Base-by-base conservation (phyloP, 148 eudicot species). In the Spergularia bocconei region DNA sequence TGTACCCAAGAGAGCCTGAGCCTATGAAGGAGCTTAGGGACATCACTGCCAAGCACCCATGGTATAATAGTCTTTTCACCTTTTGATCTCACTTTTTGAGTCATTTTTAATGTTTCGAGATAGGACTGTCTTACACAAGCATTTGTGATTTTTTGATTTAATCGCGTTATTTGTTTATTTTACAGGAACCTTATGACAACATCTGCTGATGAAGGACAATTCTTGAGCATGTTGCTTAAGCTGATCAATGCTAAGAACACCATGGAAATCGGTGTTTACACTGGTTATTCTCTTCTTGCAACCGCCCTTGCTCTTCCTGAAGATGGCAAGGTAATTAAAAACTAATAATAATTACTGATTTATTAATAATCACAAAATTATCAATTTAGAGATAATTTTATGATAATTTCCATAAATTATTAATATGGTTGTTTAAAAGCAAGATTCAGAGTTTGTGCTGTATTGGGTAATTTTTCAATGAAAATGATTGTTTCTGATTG, bases 271-370 rank as follows among this genome's bases (percentile, higher is more conserved):
- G 97, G 97, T 14, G 97, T 91, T 56, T 93, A 83, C 79, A 93
- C 96, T 1, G 98, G 98, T 57, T 93, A 93, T 73, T 93, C 98
- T 75, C 96, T 91, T 68, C 91, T 93, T n/a, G 93, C 98, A 63
- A 93, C 98, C 5, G 98, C 98, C 50, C 96, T 93, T 72, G 96
- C 98, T 55, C 89, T 93, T 61, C 98, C 98, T 20, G 87, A 87
- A 0, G 98, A 93, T 76, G 98, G 96, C 75, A 89, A 91, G 96
- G 98, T 87, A 84, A 20, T 21, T 51, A 53, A 67, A 44, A 44
- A 41, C 4, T 1, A 51, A 4, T 16, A 17, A 48, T 51, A 5
- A 51, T 51, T 15, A 29, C 3, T 29, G 36, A 29, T 29, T 29
- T 29, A 29, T 2, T 29, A n/a, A n/a, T n/a, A n/a, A n/a, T n/a